Evolutionary conservation across 2,329 filamentous ascomycete genomes (phyloP).

Genomic region (Tolypocladium guangdongense): DNA sequence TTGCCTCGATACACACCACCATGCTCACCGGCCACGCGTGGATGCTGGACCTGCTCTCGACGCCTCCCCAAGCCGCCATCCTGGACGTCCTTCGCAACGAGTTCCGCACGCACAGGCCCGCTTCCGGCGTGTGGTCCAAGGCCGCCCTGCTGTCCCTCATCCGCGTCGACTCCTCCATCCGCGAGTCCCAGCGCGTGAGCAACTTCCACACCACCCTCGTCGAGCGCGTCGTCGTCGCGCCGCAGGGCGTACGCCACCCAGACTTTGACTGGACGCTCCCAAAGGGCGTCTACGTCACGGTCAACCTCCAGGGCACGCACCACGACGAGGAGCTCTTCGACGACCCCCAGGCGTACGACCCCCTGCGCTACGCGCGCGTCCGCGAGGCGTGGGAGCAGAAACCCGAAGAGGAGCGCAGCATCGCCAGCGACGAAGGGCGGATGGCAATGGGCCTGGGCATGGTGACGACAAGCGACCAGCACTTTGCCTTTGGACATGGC

Average conservation of each 20-base stretch:
- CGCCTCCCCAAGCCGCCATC: slow-evolving; percentile 21
- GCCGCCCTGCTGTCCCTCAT: slow-evolving; percentile 28
- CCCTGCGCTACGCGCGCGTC: slow-evolving; percentile 35
- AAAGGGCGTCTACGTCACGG: slow-evolving; percentile 28
- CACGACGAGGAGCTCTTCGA: slow-evolving; percentile 34
- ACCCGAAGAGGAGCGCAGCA: slow-evolving; percentile 14
- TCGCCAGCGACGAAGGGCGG: slow-evolving; percentile 18
- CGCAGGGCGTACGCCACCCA: slow-evolving; percentile 30
- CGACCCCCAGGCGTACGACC: slow-evolving; percentile 31
- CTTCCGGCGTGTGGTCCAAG: slow-evolving; percentile 34
- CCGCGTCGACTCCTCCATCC: slow-evolving; percentile 39
- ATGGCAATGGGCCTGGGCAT: slow-evolving; percentile 32
- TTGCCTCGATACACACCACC: slow-evolving; percentile 49
- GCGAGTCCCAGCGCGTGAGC: slow-evolving; percentile 39
- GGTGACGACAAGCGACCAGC: slow-evolving; percentile 39
- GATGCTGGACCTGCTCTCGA: slow-evolving; percentile 34
- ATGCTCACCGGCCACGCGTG: slow-evolving; percentile 37
- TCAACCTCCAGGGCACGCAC: slow-evolving; percentile 33
- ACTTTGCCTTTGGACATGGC: slow-evolving; percentile 47
- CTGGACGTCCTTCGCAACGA: slow-evolving; percentile 33
- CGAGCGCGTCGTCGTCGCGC: slow-evolving; percentile 32
- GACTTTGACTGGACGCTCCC: slow-evolving; percentile 23
- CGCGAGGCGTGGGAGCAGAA: slow-evolving; percentile 26
- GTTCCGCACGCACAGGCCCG: slow-evolving; percentile 14
- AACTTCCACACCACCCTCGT: slow-evolving; percentile 35